These are phyloP conservation scores for Fusarium robinianum DNA, from an alignment of 2,329 filamentous ascomycete species.

Conservation along the genomic window DNA sequence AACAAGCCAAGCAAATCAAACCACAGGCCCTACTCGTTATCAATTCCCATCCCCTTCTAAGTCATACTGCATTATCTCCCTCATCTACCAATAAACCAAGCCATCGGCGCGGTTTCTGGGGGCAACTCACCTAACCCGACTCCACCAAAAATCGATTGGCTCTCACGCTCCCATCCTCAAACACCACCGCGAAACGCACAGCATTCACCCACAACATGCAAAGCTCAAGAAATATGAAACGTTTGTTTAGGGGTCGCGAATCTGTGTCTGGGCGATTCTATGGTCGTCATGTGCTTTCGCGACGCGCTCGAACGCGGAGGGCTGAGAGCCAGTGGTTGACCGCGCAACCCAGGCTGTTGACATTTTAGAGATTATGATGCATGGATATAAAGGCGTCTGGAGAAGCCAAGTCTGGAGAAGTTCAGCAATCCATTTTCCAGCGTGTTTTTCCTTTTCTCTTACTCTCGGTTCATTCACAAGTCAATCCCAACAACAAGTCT, in stretches of 20 bases:
- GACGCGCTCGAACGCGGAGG: conserved; percentile 16
- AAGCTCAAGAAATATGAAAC: conserved; percentile 22
- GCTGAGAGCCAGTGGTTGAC: conserved; percentile 28
- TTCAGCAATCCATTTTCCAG: conserved; percentile 15
- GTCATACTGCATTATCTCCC: too few species aligned
- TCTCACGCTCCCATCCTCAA: conserved; percentile 15
- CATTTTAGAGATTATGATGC: conserved; percentile 11
- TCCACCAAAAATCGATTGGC: conserved; percentile 23
- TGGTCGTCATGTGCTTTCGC: conserved; percentile 18
- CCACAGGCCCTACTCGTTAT: background rate
- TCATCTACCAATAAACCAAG: too few species aligned
- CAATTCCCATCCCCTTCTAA: background rate
- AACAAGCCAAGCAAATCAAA: background rate
- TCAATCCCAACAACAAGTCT: background rate
- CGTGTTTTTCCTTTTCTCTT: conserved; percentile 16
- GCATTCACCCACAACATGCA: conserved; percentile 3
- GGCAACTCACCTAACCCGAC: background rate
- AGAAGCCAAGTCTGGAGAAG: background rate
- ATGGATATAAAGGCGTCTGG: conserved; percentile 23
- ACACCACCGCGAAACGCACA: conserved; percentile 13
- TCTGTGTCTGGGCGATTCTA: background rate
- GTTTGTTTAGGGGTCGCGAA: conserved; percentile 17
- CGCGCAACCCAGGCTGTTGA: conserved; percentile 18
- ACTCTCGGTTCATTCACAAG: background rate
- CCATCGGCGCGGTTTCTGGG: too few species aligned